Base-by-base conservation (phyloP, 2,329 filamentous ascomycete genomes). In the Aspergillus uvarum region DNA sequence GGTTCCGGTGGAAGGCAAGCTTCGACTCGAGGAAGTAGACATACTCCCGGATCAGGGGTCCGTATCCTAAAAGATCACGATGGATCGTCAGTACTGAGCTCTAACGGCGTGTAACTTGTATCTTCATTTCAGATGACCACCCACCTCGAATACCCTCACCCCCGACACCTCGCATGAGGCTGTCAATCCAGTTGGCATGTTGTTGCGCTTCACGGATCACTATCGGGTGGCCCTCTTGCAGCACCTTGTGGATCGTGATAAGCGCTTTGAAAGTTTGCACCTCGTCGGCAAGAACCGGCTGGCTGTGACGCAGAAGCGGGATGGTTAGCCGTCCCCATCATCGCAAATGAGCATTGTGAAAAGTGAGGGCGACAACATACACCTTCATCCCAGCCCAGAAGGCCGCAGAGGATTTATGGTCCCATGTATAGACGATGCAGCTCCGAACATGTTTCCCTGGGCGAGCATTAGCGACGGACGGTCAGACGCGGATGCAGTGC, bases 311-410 rank as follows among this genome's bases (percentile, higher is more conserved):
- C 49, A 47, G n/a, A 42, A 31, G 11, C 10, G 14, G 47, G 51
- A 59, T 47, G 54, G 51, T 56, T 24, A 54, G 29, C 56, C 29
- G 29, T 54, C 38, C 5, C 38, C 16, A 16, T 44, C 16, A 44
- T 44, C 47, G 53, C 19, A 31, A 31, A 12, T 26, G 19, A 29
- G 4, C 19, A 19, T 21, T 4, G 19, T 38, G 11, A 4, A 31
- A 47, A 12, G n/a, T 49, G 14, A 55, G 6, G n/a, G 38, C n/a
- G 10, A 7, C 35, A 24, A 84, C 89, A 68, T 85, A 96, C 89
- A 98, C 93, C 87, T 99, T 99, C 85, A 99, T 96, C 74, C 93
- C 94, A 59, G 91, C 87, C 95, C 95, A 99, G 77, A 99, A 99
- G 73, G 93, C 91, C 74, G 87, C 84, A 47, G 93, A 96, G 66